Conservation (phyloP, 164 flowering plant genomes). For the Vitis riparia region DNA sequence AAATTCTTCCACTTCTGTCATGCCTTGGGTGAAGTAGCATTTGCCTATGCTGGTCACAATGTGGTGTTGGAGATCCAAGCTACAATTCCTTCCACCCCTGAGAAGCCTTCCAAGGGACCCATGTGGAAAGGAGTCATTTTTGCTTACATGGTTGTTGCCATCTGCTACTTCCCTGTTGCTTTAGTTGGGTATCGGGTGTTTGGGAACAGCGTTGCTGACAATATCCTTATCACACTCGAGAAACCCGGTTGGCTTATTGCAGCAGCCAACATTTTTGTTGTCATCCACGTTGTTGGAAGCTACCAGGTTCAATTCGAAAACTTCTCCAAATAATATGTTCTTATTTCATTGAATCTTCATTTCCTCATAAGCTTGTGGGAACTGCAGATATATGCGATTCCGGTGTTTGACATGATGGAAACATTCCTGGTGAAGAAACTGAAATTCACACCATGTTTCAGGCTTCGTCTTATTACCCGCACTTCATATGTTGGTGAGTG, state of each 20-base stretch:
- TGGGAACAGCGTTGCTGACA: conserved; percentile 50
- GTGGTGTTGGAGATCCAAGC: conserved; percentile 67
- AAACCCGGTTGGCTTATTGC: conserved; percentile 19
- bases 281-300: no score
- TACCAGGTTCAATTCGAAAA: no score
- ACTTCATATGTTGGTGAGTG: no score
- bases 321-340: no score
- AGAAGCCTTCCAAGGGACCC: conserved; percentile 49
- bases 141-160: conserved; percentile 45
- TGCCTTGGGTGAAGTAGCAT: conserved; percentile 53
- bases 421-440: no score
- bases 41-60: conserved; percentile 63
- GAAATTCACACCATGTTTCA: no score
- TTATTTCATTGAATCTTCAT: no score
- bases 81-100: conserved; percentile 59
- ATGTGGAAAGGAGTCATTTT: conserved; percentile 62
- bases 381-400: no score
- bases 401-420: no score
- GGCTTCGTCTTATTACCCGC: no score
- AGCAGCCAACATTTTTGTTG: no score
- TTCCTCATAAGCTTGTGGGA: no score
- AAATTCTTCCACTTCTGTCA: conserved; percentile 32
- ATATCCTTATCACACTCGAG: conserved; percentile 43
- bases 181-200: conserved; percentile 37
- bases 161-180: conserved; percentile 64